Percentiles rank a stretch among this genome's conserved stretches.
phyloP scores from a whole-genome alignment of 345 rosid genomes.

The Adansonia digitata region DNA sequence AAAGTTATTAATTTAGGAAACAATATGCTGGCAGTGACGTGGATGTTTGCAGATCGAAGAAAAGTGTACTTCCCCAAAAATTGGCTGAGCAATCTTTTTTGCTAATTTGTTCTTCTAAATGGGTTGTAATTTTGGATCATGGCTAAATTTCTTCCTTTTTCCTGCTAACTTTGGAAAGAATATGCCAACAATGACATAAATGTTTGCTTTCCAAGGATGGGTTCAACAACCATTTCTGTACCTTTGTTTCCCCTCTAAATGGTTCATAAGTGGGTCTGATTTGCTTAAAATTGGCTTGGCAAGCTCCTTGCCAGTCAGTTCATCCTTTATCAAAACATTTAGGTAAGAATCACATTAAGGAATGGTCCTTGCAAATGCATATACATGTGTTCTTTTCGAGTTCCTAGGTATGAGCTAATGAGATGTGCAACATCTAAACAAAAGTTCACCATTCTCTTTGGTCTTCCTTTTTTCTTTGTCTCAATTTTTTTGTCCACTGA shows the following conservation, averaged over 20 bases:
- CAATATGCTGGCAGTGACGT: too few species aligned
- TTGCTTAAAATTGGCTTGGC: not conserved
- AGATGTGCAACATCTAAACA: not conserved
- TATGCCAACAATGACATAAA: not conserved
- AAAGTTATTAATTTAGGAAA: too few species aligned
- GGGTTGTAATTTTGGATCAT: not conserved
- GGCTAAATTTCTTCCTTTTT: not conserved
- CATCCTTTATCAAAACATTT: not conserved
- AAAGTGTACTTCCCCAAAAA: not conserved
- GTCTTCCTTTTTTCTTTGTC: not conserved
- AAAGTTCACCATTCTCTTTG: not conserved
- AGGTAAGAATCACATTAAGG: not conserved
- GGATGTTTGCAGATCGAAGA: not conserved
- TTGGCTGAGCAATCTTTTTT: not conserved
- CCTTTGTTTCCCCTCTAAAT: not conserved
- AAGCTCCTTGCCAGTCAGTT: not conserved
- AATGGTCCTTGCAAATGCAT: not conserved
- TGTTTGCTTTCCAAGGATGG: not conserved
- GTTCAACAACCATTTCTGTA: not conserved
- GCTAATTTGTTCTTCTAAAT: not conserved
- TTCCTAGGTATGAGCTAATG: not conserved
- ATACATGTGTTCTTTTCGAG: not conserved
- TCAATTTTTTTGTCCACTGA: not conserved
- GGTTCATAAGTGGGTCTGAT: not conserved
- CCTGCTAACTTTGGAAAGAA: not conserved